Evolutionary conservation across 192 early-diverging fungal genomes (phyloP).

Genomic region (Coemansia sp.): DNA sequence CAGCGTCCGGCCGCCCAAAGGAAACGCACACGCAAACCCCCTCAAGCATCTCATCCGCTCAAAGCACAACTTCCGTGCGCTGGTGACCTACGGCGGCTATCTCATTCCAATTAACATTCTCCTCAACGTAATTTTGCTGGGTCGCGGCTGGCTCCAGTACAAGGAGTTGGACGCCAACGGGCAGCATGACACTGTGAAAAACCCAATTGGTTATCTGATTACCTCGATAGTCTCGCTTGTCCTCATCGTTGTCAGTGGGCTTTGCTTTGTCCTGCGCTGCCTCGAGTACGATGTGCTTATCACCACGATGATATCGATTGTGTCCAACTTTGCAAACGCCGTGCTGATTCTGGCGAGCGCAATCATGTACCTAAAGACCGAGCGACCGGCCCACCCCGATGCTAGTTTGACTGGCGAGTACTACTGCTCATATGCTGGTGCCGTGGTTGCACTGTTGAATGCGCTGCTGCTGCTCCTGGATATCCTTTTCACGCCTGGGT

Average conservation of each 20-base stretch:
- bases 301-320: slow-evolving; percentile 34
- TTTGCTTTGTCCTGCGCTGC: slow-evolving; percentile 53
- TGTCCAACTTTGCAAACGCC: slow-evolving; percentile 46
- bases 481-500: slow-evolving; percentile 45
- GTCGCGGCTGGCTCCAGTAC: slow-evolving; percentile 49
- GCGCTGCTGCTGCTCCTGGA: slow-evolving; percentile 45
- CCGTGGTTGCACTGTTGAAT: slow-evolving; percentile 38
- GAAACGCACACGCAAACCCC: slow-evolving; percentile 13
- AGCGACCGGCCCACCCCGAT: slow-evolving; percentile 41
- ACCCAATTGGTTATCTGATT: slow-evolving; percentile 41
- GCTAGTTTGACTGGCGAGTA: slow-evolving; percentile 50
- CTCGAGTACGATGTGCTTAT: slow-evolving; percentile 47
- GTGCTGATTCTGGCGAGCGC: slow-evolving; percentile 46
- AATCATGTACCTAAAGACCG: slow-evolving; percentile 39
- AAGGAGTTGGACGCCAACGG: slow-evolving; percentile 11
- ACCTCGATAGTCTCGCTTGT: slow-evolving; percentile 47
- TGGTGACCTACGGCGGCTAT: slow-evolving; percentile 53
- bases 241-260: slow-evolving; percentile 40
- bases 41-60: slow-evolving; percentile 45
- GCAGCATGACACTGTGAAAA: slow-evolving; percentile 22
- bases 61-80: slow-evolving; percentile 51
- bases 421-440: slow-evolving; percentile 53
- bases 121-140: slow-evolving; percentile 52
- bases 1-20: slow-evolving; percentile 15
- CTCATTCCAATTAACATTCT: slow-evolving; percentile 52